Evolutionary conservation across 306 rosid genomes (phyloP), one percentile per base, ranked within the genome.

Genomic region (Astragalus membranaceus): DNA sequence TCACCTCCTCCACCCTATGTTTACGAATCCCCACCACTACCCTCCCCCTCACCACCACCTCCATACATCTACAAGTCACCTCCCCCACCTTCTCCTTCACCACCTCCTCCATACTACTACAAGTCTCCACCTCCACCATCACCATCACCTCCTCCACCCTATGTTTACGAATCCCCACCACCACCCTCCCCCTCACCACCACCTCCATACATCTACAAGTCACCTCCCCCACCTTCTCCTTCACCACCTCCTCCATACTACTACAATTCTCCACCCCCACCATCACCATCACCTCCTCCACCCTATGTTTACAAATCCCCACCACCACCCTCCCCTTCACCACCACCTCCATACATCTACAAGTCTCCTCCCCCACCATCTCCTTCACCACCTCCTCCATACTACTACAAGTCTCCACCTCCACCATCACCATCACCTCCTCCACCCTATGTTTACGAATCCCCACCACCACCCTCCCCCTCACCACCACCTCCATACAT

Each of bases 1-100:
- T 71, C 85, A 0, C 82, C 82, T 0, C 75, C 86, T 0, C 83
- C 80, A 0, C 69, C 82, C 1, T 50, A 48, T 2, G 1, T 69
- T n/a, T n/a, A n/a, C n/a, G n/a, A n/a, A 41, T 43, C 73, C 0
- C 73, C 79, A 16, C 81, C 84, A 0, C 73, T 80, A 0, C 80
- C 84, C 2, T 47, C 63, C 0, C 67, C 73, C 0, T 76, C 85
- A 1, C 83, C 83, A 0, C 75, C 83, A 0, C 83, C 80, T 0
- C 69, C 82, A 1, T 57, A 48, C 2, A 2, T 26, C 0, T 69
- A 54, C 0, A 69, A 54, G 12, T 54, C 65, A 0, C 65, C 75
- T 0, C 75, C 65, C 0, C 75, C 55, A 0, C 75, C 65, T 0
- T 69, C 75, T 0, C 65, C 75, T 0, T 69, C 75, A n/a, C 65